These are phyloP conservation scores for Umbelopsis sp. DNA, from an alignment of 192 early-diverging fungal genomes.

Conservation along the genomic window DNA sequence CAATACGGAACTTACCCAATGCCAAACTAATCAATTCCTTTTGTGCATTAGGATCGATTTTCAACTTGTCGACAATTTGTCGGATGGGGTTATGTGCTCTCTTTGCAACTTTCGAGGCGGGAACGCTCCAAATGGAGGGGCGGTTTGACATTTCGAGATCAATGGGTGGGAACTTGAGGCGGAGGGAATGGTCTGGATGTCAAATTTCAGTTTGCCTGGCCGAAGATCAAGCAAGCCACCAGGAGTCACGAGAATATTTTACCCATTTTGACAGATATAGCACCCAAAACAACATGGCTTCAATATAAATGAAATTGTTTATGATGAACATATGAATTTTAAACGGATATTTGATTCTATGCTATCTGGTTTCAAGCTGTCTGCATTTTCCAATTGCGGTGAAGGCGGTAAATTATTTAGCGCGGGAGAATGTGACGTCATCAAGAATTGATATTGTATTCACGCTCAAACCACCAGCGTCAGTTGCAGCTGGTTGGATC, in stretches of 20 bases:
- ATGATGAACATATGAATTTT: too few species aligned
- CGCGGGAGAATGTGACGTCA: background rate
- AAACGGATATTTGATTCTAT: background rate
- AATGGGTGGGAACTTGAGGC: background rate
- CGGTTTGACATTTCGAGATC: constrained; percentile 14
- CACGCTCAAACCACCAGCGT: background rate
- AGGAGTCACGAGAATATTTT: background rate
- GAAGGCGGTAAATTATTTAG: too few species aligned
- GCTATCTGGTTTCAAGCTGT: background rate
- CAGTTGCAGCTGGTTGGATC: background rate
- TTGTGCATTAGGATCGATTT: constrained; percentile 60
- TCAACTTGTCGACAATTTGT: constrained; percentile 78
- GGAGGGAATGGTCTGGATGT: background rate
- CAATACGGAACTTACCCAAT: constrained; percentile 35
- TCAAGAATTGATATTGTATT: background rate
- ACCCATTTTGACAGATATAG: background rate
- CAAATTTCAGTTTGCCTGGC: background rate
- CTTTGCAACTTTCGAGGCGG: constrained; percentile 65
- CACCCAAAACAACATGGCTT: too few species aligned
- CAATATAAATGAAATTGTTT: too few species aligned
- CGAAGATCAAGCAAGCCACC: too few species aligned
- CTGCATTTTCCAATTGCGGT: too few species aligned
- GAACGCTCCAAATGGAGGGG: constrained; percentile 45
- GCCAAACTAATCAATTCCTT: constrained; percentile 69
- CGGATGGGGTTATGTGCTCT: constrained; percentile 88